These are phyloP conservation scores for Gossypium rotundifolium DNA, from an alignment of 345 rosid species.

Conservation along the genomic window DNA sequence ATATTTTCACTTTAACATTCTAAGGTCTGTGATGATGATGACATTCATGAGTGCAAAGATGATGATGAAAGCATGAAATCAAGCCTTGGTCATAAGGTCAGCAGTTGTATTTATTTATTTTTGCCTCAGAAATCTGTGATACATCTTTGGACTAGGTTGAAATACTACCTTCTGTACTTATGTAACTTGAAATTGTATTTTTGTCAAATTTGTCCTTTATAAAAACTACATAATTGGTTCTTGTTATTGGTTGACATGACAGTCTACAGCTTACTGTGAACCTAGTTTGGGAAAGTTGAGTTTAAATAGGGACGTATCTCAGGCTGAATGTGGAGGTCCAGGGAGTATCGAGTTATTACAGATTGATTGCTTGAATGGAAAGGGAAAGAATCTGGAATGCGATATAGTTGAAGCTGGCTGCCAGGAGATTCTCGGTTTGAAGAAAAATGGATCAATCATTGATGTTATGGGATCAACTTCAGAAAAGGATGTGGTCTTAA, in stretches of 20 bases:
- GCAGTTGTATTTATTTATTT: neutral
- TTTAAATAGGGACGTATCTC: constrained; percentile 24
- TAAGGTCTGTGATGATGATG: constrained; percentile 77
- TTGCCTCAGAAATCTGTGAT: neutral
- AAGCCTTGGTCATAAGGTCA: constrained; percentile 39
- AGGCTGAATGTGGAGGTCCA: constrained; percentile 30
- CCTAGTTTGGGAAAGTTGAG: constrained; percentile 27
- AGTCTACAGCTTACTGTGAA: constrained; percentile 26
- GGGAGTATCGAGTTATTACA: constrained; percentile 26
- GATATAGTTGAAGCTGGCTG: constrained; percentile 33
- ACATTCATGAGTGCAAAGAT: constrained; percentile 46
- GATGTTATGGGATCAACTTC: constrained; percentile 45
- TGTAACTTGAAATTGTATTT: neutral
- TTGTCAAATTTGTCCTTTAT: neutral
- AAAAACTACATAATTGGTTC: neutral
- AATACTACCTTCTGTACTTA: neutral
- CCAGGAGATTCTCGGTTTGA: constrained; percentile 29
- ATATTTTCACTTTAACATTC: constrained; percentile 13
- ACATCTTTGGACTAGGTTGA: neutral
- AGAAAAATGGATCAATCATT: constrained; percentile 38
- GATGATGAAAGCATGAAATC: constrained; percentile 49
- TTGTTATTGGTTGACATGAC: constrained; percentile 19
- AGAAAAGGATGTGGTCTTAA: constrained; percentile 41
- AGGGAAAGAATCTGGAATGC: constrained; percentile 46
- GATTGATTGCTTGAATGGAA: constrained; percentile 35